Base-by-base conservation (phyloP, 371 early-diverging fungal species). In the Apophysomyces trapeziformis region DNA sequence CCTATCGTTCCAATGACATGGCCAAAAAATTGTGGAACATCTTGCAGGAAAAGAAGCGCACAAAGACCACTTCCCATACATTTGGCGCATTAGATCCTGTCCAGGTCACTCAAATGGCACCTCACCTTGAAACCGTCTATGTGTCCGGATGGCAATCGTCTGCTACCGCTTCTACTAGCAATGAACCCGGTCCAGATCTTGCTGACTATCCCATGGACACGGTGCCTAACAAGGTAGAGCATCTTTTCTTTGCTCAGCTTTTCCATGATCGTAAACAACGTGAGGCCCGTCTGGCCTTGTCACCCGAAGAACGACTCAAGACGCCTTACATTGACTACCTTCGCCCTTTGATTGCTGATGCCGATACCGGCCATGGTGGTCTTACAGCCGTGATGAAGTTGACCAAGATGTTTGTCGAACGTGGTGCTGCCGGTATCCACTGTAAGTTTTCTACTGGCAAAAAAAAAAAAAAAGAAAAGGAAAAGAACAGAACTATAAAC, bases 131-230 rank as follows among this genome's bases (percentile, higher is more conserved):
- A 71, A 98, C 99, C 32, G 93, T 98, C 68, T 99, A 99, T 77
- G 98, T 99, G 12, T 96, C 96, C 26, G 98, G 99, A 16, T 99
- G 99, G 99, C 98, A 99, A 74, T 97, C 94, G 73, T 97, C 97
- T 38, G 96, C 98, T 26, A 99, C 98, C 21, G 99, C 99, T 60
- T 95, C 96, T 58, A 87, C 94, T 68, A 91, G 94, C 72, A 98
- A 99, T 84, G 99, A 99, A 84, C 99, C 99, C 64, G 99, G 99
- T 37, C 99, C 98, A 21, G 99, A 99, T 90, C 91, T 98, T 64
- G 98, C 98, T 70, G 98, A 98, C 79, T 98, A 98, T 78, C 99
- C 99, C 60, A 94, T 94, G 96, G 98, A 99, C 81, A 97, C 98
- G 58, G 97, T 99, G 64, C 98, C 98, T 68, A 96, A 96, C 87